Evolutionary conservation across 352 stramenopile species (phyloP).

Genomic region (Pythium insidiosum): DNA sequence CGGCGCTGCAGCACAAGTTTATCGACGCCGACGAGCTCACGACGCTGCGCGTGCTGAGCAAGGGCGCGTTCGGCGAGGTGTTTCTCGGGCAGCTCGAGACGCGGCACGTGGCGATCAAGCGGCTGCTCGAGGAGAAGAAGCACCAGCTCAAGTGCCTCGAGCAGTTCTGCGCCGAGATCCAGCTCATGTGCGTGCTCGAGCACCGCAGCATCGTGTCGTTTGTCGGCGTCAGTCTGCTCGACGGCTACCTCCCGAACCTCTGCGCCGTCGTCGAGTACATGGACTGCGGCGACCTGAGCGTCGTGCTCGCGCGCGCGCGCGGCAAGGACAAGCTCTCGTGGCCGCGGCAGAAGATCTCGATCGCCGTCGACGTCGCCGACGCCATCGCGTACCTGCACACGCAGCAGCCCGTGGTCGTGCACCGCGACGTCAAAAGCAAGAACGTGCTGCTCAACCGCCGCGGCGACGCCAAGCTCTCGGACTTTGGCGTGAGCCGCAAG

Average conservation of each 20-base stretch:
- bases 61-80: conserved; percentile 69
- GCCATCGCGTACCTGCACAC: conserved; percentile 83
- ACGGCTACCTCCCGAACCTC: conserved; percentile 49
- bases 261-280: conserved; percentile 78
- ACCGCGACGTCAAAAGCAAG: conserved; percentile 85
- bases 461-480: conserved; percentile 73
- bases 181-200: conserved; percentile 58
- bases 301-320: conserved; percentile 33
- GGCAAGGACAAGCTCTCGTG: conserved; percentile 47
- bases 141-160: conserved; percentile 40
- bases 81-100: conserved; percentile 60
- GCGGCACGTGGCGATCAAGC: conserved; percentile 68
- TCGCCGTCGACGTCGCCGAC: conserved; percentile 78
- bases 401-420: conserved; percentile 58
- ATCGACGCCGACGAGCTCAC: conserved; percentile 65
- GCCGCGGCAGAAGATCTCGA: conserved; percentile 64
- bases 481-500: conserved; percentile 82
- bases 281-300: conserved; percentile 56
- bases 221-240: conserved; percentile 67
- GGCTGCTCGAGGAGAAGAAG: conserved; percentile 49
- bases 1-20: conserved; percentile 32
- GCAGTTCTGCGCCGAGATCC: conserved; percentile 65
- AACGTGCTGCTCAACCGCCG: conserved; percentile 74
- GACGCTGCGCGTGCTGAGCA: conserved; percentile 49
- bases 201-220: conserved; percentile 76